These are phyloP conservation scores for Lipomyces sp. DNA, from an alignment of 805 yeast genomes.

Conservation along the genomic window DNA sequence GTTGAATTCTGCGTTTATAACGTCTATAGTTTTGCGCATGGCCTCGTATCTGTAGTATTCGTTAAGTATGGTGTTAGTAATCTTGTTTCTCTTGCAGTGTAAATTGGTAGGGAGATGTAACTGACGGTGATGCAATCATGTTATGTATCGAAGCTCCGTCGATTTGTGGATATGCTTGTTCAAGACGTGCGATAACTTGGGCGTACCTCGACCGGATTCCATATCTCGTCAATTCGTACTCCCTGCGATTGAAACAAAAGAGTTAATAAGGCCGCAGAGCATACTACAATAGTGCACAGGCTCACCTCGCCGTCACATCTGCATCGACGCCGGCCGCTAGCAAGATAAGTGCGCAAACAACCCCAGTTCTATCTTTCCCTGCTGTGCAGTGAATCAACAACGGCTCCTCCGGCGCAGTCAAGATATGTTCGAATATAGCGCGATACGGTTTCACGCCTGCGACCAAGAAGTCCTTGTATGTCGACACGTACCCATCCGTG, in stretches of 20 bases:
- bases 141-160: not conserved
- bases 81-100: not conserved
- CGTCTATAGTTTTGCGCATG: constrained; percentile 5
- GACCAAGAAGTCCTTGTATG: constrained; percentile 57
- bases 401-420: constrained; percentile 52
- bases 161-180: not conserved
- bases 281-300: no score
- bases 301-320: constrained; percentile 51
- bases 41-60: constrained; percentile 18
- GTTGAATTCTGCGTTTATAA: constrained; percentile 30
- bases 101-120: not conserved
- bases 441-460: constrained; percentile 50
- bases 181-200: not conserved
- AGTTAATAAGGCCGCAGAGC: not conserved
- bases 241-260: constrained; percentile 44
- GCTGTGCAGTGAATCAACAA: constrained; percentile 72
- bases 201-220: constrained; percentile 45
- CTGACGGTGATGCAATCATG: not conserved
- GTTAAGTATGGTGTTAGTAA: not conserved
- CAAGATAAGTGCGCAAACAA: constrained; percentile 64
- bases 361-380: constrained; percentile 84
- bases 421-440: constrained; percentile 51
- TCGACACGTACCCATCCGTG: constrained; percentile 60
- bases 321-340: constrained; percentile 62
- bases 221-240: constrained; percentile 68